Evolutionary conservation across 2,329 filamentous ascomycete genomes (phyloP).

Genomic region (Lasiodiplodia citricola): DNA sequence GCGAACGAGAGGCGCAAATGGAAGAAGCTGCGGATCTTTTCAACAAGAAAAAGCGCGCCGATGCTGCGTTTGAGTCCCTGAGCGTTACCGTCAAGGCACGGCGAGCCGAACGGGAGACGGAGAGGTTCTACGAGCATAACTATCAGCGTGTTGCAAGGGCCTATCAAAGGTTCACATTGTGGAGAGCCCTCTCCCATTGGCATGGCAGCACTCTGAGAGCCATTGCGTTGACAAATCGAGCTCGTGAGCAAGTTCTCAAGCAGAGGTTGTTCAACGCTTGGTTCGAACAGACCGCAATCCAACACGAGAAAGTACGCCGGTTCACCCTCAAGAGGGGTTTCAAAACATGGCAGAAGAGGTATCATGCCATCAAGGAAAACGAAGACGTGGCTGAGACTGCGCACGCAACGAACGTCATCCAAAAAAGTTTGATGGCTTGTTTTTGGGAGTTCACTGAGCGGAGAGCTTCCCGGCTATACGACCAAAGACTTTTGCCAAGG

Average conservation of each 20-base stretch:
- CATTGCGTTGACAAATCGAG: conserved; percentile 68
- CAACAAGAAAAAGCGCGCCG: conserved; percentile 25
- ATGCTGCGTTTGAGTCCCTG: conserved; percentile 27
- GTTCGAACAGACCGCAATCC: conserved; percentile 67
- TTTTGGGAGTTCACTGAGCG: conserved; percentile 44
- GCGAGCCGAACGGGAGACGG: conserved; percentile 11
- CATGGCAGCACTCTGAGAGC: conserved; percentile 68
- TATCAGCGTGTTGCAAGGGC: conserved; percentile 67
- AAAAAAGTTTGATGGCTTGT: conserved; percentile 42
- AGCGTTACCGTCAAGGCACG: conserved; percentile 10
- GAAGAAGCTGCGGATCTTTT: conserved; percentile 31
- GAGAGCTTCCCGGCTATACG: conserved; percentile 41
- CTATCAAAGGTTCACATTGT: conserved; percentile 68
- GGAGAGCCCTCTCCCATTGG: conserved; percentile 73
- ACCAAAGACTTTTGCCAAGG: conserved; percentile 35
- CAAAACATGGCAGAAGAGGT: conserved; percentile 55
- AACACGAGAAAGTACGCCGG: conserved; percentile 59
- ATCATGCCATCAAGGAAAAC: conserved; percentile 43
- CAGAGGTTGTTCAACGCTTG: conserved; percentile 72
- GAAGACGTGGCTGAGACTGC: conserved; percentile 38
- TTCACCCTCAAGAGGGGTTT: conserved; percentile 62
- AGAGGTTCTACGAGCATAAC: conserved; percentile 58
- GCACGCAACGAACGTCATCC: conserved; percentile 42
- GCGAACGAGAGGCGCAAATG: conserved; percentile 36
- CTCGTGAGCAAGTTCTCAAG: conserved; percentile 72